These are phyloP conservation scores for Punica granatum DNA, from an alignment of 345 rosid genomes.

Conservation along the genomic window DNA sequence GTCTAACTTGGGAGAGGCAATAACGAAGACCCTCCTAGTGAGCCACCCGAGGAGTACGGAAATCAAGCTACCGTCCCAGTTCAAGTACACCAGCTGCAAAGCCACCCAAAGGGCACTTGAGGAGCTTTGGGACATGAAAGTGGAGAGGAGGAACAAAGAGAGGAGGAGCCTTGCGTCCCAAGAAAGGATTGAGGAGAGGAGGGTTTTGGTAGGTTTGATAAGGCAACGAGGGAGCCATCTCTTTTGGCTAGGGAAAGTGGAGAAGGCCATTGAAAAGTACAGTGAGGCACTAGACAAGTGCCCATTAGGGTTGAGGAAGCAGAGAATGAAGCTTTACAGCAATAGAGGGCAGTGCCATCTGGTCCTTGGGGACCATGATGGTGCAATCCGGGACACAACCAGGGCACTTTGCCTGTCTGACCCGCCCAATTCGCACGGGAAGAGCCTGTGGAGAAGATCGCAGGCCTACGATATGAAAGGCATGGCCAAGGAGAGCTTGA, in stretches of 20 bases:
- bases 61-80: constrained; percentile 33
- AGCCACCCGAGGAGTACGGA: constrained; percentile 36
- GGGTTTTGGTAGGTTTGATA: constrained; percentile 31
- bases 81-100: constrained; percentile 30
- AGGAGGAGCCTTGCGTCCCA: constrained; percentile 33
- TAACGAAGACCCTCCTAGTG: constrained; percentile 40
- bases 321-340: constrained; percentile 68
- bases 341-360: constrained; percentile 78
- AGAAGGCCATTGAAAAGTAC: constrained; percentile 41
- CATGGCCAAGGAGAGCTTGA: constrained; percentile 70
- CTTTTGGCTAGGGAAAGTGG: constrained; percentile 44
- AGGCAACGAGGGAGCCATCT: constrained; percentile 58
- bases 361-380: constrained; percentile 42
- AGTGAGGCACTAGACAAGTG: constrained; percentile 52
- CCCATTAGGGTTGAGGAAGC: constrained; percentile 45
- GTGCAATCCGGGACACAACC: constrained; percentile 69
- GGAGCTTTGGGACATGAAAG: constrained; percentile 64
- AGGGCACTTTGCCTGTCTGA: constrained; percentile 61
- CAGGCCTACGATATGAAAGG: constrained; percentile 83
- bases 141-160: constrained; percentile 56
- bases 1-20: constrained; percentile 36
- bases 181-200: constrained; percentile 39
- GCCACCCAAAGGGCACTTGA: constrained; percentile 29
- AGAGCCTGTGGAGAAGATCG: constrained; percentile 91
- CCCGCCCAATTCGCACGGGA: constrained; percentile 34